A percentile compares a stretch with the other conserved stretches of the same genome.
phyloP scores from a whole-genome alignment of 176 grass and related monocot genomes.

The Leersia perrieri region DNA sequence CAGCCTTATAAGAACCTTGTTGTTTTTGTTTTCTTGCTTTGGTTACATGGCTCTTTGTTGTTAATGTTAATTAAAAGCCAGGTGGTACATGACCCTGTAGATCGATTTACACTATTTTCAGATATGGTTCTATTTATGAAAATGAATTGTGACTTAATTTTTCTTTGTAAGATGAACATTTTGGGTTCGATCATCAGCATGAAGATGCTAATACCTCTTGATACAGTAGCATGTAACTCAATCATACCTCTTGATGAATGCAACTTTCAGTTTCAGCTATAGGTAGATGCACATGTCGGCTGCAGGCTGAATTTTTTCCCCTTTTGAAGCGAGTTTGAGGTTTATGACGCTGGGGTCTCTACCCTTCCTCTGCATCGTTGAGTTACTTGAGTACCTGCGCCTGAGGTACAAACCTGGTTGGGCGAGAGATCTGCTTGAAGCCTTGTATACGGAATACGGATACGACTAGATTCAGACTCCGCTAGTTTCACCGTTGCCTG shows the following conservation, averaged over 20 bases:
- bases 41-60: background rate
- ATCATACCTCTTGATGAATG: background rate
- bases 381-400: too few relatives aligned
- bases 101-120: slow-evolving; percentile 3
- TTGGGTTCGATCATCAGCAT: background rate
- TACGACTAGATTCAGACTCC: too few relatives aligned
- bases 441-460: too few relatives aligned
- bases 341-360: background rate
- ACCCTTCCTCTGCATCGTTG: background rate
- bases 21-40: slow-evolving; percentile 7
- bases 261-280: background rate
- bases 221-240: background rate
- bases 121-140: slow-evolving; percentile 4
- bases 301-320: background rate
- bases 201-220: background rate
- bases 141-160: slow-evolving; percentile 26
- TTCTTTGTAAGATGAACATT: background rate
- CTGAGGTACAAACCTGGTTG: too few relatives aligned
- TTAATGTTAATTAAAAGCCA: slow-evolving; percentile 9
- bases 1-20: background rate
- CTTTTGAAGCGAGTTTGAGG: background rate
- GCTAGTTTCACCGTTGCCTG: too few relatives aligned
- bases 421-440: too few relatives aligned
- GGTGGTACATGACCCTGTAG: slow-evolving; percentile 30
- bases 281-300: too few relatives aligned